Evolutionary conservation across 2,329 filamentous ascomycete genomes (phyloP), one percentile per base, ranked within the genome.

Genomic region (Fusarium sp.): DNA sequence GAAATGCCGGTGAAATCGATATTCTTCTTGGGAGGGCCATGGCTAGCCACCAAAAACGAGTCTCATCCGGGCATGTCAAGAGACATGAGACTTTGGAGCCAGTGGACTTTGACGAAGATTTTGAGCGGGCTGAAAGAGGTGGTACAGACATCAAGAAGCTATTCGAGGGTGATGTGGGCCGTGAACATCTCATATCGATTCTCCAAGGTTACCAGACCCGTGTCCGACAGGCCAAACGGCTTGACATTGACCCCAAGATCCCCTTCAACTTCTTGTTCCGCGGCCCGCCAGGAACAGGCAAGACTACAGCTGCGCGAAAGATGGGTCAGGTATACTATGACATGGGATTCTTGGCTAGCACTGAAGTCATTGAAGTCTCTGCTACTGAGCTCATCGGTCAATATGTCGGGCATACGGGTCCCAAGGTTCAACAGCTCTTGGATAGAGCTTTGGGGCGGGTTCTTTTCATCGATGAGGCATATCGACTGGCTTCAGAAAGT

Each of bases 311-410:
- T 0, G 93, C 93, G 0, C 82, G 86, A n/a, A 92, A 90, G 67
- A 92, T 95, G 85, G 92, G 92, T 6, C 87, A 93, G 67, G 83
- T 95, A 0, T 95, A 89, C 75, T 94, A 93, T 74, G 89, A 94
- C 71, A 88, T 94, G 85, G 91, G 91, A 0, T 87, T 94, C 37
- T 80, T 95, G 0, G 80, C 87, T 0, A 83, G 83, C 0, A 85
- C 84, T 0, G 86, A 90, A 30, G 90, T 94, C 0, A 77, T 90
- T 0, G 90, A 93, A 58, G 88, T 85, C 48, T 94, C 92, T 0
- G 90, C 90, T 0, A 88, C 89, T 0, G 91, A 94, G 37, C 77
- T 95, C 0, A 84, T 95, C 2, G 92, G 89, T 0, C 83, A 91
- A 66, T 94, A 89, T 20, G 69, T 93, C 0, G 92, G 92, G 0